Evolutionary conservation across 2,329 filamentous ascomycete genomes (phyloP), one percentile per base, ranked within the genome.

Genomic region (Fusarium paranaense): DNA sequence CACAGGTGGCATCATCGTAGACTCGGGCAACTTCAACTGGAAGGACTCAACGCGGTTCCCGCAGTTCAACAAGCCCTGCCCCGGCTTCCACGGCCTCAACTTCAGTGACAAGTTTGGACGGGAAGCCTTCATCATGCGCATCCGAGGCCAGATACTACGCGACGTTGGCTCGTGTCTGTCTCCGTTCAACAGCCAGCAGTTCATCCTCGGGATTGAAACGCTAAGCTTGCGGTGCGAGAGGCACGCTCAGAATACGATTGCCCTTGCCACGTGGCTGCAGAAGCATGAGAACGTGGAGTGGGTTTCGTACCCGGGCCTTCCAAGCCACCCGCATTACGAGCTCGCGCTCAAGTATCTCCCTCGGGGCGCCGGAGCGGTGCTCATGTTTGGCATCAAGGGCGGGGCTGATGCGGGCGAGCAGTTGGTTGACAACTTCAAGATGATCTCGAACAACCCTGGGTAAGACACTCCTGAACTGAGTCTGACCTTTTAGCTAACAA

Each of bases 11-110:
- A 89, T 97, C 57, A 90, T 98, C 45, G 87, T 98, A 72, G 95
- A 98, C 85, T 90, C 92, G 74, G 95, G 95, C 78, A 96, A 94
- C 81, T 98, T 98, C 82, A 92, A 97, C 87, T 98, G 95, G 95
- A 92, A 92, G 84, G 85, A 97, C 81, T 92, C 87, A 45, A 90
- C 90, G 77, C 92, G 95, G n/a, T 98, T 98, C 88, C 95, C 95
- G 1, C 94, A 98, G 83, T 95, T 98, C 87, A 90, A 93, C 76
- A 94, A 98, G 84, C 95, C 93, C 1, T 91, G 92, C 1, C 92
- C 93, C 66, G 95, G 95, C 64, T 97, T 97, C 86, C 95, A 97
- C 85, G 95, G 95, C 30, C 88, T 97, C 73, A 95, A 94, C 82
- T 98, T 98, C 89, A 97, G 91, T 89, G 95, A 98, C 77, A 95